These are phyloP conservation scores for Aegilops tauschii DNA, from an alignment of 176 grass and related monocot genomes.

Conservation along the genomic window DNA sequence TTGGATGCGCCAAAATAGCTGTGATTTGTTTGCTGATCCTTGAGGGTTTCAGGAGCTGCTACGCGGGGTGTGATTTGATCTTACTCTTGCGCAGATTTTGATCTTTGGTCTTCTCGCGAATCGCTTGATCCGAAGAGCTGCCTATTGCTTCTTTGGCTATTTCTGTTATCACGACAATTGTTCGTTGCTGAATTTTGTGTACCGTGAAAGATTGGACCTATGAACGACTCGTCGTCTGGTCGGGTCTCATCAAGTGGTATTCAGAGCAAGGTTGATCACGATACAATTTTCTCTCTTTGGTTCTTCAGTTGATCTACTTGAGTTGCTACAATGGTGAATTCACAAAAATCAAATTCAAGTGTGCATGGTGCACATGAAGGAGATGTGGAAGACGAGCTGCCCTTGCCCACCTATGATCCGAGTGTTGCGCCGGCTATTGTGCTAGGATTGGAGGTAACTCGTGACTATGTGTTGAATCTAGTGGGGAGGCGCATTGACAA, in stretches of 20 bases:
- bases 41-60: too few relatives aligned
- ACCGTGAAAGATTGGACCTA: neutral
- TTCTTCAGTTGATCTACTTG: neutral
- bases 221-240: too few relatives aligned
- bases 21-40: too few relatives aligned
- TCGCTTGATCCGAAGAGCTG: neutral
- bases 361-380: neutral
- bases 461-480: neutral
- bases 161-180: too few relatives aligned
- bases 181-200: neutral
- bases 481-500: neutral
- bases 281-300: neutral
- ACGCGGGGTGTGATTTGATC: too few relatives aligned
- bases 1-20: too few relatives aligned
- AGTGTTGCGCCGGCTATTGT: neutral
- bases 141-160: too few relatives aligned
- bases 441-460: neutral
- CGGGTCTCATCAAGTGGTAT: neutral
- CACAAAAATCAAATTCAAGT: neutral
- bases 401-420: neutral
- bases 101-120: neutral
- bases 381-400: neutral
- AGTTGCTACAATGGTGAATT: neutral
- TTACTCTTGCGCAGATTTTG: neutral
- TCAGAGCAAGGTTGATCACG: too few relatives aligned